Base-by-base conservation (phyloP, 73 alveolate species). In the Paraurostyla sp. region DNA sequence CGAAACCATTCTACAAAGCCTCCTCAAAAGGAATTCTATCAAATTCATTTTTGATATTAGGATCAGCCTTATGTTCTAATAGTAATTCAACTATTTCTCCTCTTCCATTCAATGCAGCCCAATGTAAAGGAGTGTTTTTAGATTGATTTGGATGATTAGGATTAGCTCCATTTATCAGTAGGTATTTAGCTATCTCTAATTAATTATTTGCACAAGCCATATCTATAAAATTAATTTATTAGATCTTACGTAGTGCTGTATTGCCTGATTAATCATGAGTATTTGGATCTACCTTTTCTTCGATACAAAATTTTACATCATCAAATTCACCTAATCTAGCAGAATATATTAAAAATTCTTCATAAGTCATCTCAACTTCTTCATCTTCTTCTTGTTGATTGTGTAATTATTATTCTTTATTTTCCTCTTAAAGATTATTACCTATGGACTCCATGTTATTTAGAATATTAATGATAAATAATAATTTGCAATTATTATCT, bases 311-410 rank as follows among this genome's bases (percentile, higher is more conserved):
- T 60, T 82, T 29, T 16, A 82, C 91, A 38, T 82, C 83, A 9
- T 33, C 91, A 38, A 60, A 20, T n/a, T 82, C 91, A n/a, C 91
- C 91, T n/a, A 60, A 29, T 25, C 91, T 58, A 20, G 91, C 91
- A 20, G 65, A 42, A 36, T 82, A 82, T 29, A 82, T 36, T 33
- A 82, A 57, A 38, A n/a, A 82, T 32, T 82, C 85, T 41, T 82
- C 91, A 60, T 82, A 82, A 18, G 65, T 22, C 91, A 82, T 82
- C 20, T 82, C 91, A 16, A 60, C 84, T 25, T 59, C 91, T 36
- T 62, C 91, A 27, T 32, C 91, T 16, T 58, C 84, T 6, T 46
- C 75, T n/a, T n/a, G n/a, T n/a, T n/a, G n/a, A n/a, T n/a, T n/a
- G n/a, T n/a, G n/a, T n/a, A n/a, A n/a, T n/a, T n/a, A n/a, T n/a